These are phyloP conservation scores for Luffa acutangula DNA, from an alignment of 306 rosid species.

Conservation along the genomic window DNA sequence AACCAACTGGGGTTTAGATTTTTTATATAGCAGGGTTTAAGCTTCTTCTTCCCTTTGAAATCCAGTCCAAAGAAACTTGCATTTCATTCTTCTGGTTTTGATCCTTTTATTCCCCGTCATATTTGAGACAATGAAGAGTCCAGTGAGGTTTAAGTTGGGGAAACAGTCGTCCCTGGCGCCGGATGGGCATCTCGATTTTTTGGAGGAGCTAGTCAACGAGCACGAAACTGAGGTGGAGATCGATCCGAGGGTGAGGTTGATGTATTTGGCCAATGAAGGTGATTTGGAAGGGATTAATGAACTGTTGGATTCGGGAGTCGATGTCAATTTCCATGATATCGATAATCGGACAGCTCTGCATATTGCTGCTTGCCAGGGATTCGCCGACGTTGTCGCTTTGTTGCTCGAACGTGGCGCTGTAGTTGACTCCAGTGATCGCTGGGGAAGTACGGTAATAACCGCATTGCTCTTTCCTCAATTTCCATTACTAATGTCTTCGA, in stretches of 20 bases:
- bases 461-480: background rate
- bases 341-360: conserved; percentile 87
- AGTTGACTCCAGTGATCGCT: conserved; percentile 60
- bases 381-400: conserved; percentile 48
- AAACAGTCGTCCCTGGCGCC: conserved; percentile 91
- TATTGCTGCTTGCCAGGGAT: conserved; percentile 76
- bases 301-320: conserved; percentile 49
- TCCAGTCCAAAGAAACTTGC: background rate
- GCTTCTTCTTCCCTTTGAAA: background rate
- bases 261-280: conserved; percentile 74
- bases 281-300: conserved; percentile 72
- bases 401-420: conserved; percentile 60
- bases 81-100: background rate
- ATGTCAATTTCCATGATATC: conserved; percentile 64
- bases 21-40: background rate
- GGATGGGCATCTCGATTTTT: conserved; percentile 17
- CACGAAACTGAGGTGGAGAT: conserved; percentile 15
- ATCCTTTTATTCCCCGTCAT: background rate
- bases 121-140: conserved; percentile 41
- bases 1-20: background rate
- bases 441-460: conserved; percentile 79
- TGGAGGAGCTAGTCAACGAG: conserved; percentile 13
- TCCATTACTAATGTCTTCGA: background rate
- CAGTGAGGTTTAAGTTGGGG: conserved; percentile 52
- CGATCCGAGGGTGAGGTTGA: conserved; percentile 57